phyloP scores from a whole-genome alignment of 805 yeast genomes.

The Ogataea saltuana region DNA sequence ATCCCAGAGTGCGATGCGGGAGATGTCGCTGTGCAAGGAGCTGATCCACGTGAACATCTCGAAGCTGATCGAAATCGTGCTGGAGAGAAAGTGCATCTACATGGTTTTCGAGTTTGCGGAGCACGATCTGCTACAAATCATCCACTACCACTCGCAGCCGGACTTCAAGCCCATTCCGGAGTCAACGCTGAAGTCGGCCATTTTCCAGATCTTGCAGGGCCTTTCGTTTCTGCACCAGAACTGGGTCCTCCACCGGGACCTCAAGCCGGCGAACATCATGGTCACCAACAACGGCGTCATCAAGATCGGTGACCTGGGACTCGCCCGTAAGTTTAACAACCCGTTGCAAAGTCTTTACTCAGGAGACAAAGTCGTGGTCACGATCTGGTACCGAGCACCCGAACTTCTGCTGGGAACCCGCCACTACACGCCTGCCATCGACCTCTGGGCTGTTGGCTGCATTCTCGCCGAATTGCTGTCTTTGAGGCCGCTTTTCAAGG shows the following conservation, averaged over 20 bases:
- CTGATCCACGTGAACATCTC: constrained; percentile 78
- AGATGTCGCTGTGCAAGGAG: constrained; percentile 93
- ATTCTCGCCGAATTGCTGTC: constrained; percentile 89
- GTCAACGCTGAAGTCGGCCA: constrained; percentile 73
- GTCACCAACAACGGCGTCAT: constrained; percentile 87
- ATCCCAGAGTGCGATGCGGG: constrained; percentile 93
- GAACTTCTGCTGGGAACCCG: constrained; percentile 87
- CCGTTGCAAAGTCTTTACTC: constrained; percentile 83
- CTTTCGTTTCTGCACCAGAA: constrained; percentile 90
- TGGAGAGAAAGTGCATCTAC: constrained; percentile 87
- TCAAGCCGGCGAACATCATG: constrained; percentile 98
- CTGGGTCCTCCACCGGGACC: constrained; percentile 94
- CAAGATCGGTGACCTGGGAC: constrained; percentile 92
- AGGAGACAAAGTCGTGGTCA: constrained; percentile 95
- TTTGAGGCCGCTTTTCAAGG: constrained; percentile 90
- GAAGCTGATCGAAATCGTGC: constrained; percentile 73
- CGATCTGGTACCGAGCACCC: constrained; percentile 96
- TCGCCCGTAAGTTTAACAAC: constrained; percentile 84
- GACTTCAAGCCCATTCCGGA: constrained; percentile 78
- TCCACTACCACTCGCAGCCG: constrained; percentile 92
- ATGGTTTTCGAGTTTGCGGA: constrained; percentile 97
- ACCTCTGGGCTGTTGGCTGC: constrained; percentile 95
- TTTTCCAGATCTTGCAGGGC: constrained; percentile 93
- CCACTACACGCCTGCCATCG: constrained; percentile 90
- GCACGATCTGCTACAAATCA: constrained; percentile 90